phyloP scores from a whole-genome alignment of 352 stramenopile genomes.

The Nothophytophthora sp. region DNA sequence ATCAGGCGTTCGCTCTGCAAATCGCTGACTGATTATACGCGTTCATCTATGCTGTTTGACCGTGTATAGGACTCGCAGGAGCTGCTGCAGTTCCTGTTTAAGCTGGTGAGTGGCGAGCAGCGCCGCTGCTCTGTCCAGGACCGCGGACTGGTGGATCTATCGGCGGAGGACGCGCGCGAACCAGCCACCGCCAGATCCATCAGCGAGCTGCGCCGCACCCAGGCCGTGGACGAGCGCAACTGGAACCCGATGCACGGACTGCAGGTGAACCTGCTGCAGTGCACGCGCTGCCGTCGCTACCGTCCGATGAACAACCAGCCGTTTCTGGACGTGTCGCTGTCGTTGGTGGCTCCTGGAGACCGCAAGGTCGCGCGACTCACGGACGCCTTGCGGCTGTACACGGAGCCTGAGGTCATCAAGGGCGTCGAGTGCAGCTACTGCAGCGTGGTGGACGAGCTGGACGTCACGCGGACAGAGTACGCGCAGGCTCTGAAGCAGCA shows the following conservation, averaged over 20 bases:
- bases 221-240: slow-evolving; percentile 61
- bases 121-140: slow-evolving; percentile 50
- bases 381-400: slow-evolving; percentile 69
- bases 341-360: slow-evolving; percentile 41
- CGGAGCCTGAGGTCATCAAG: slow-evolving; percentile 64
- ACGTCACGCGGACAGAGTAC: slow-evolving; percentile 37
- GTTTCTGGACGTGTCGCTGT: slow-evolving; percentile 81
- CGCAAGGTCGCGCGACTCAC: slow-evolving; percentile 42
- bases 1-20: background rate
- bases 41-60: background rate
- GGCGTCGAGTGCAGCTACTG: slow-evolving; percentile 79
- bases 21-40: background rate
- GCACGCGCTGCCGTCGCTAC: slow-evolving; percentile 58
- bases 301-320: slow-evolving; percentile 74
- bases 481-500: slow-evolving; percentile 19
- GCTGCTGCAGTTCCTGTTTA: slow-evolving; percentile 86
- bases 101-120: slow-evolving; percentile 74
- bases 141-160: slow-evolving; percentile 52
- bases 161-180: slow-evolving; percentile 12
- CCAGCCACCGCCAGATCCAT: slow-evolving; percentile 39
- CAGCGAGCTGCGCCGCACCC: slow-evolving; percentile 68
- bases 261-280: slow-evolving; percentile 83
- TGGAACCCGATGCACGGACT: slow-evolving; percentile 82
- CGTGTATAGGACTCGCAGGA: slow-evolving; percentile 74
- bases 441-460: slow-evolving; percentile 58